These are phyloP conservation scores for Ciborinia camelliae DNA, from an alignment of 2,329 filamentous ascomycete species.

Conservation along the genomic window DNA sequence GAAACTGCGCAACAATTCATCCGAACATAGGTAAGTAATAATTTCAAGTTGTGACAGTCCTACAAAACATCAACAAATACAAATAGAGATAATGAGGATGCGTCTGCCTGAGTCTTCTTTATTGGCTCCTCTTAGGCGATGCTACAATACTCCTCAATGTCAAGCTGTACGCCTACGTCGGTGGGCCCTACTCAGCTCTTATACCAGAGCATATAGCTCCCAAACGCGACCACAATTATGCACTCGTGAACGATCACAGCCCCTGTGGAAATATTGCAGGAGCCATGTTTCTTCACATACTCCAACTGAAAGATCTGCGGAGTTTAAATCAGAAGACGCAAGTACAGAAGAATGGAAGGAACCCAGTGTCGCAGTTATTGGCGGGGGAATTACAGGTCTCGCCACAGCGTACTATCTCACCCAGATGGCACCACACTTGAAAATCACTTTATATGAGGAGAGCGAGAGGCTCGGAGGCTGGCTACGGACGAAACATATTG, in stretches of 20 bases:
- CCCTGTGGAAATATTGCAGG: slow-evolving; percentile 2
- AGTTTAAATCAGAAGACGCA: not conserved
- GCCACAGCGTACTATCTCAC: slow-evolving; percentile 74
- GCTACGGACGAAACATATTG: slow-evolving; percentile 65
- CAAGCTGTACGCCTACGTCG: slow-evolving; percentile 16
- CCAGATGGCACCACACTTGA: slow-evolving; percentile 61
- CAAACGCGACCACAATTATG: slow-evolving; percentile 4
- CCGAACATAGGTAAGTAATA: not conserved
- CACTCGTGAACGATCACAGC: not conserved
- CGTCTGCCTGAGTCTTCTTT: slow-evolving; percentile 31
- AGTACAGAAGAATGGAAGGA: slow-evolving; percentile 1
- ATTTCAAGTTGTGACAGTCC: not conserved
- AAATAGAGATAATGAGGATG: slow-evolving; percentile 30
- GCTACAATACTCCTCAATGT: slow-evolving; percentile 28
- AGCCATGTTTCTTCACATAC: not conserved
- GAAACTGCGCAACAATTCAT: not conserved
- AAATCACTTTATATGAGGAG: slow-evolving; percentile 80
- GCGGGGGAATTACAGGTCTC: slow-evolving; percentile 80
- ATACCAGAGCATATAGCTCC: slow-evolving; percentile 12
- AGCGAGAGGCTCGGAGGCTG: slow-evolving; percentile 73
- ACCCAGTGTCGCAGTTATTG: slow-evolving; percentile 61
- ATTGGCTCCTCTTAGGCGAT: slow-evolving; percentile 32
- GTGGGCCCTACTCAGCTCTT: not conserved
- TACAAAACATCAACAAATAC: slow-evolving; percentile 2
- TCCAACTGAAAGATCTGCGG: not conserved